Base-by-base conservation (phyloP, 495 filamentous ascomycete species). In the Penicillium cosmopolitanum region DNA sequence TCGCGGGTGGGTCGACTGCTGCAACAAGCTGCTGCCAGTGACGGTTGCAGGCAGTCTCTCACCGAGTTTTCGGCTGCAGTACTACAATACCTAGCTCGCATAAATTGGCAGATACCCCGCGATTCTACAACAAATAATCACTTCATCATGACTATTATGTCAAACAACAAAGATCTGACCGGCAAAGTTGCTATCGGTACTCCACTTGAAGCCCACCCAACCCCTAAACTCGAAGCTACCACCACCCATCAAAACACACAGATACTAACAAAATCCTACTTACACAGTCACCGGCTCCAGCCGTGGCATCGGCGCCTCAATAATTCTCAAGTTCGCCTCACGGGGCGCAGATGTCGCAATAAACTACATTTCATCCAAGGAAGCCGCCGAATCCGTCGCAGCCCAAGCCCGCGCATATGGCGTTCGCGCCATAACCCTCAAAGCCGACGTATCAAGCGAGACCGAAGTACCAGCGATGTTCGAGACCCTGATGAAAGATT, bases 391-490 rank as follows among this genome's bases (percentile, higher is more conserved):
- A 33, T 58, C 75, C 51, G 60, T 83, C 40, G 80, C 81, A 47
- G 50, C 68, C 19, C 66, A 82, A 58, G 79, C 83, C 66, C 75
- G 78, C 58, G 62, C 64, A 42, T 54, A 58, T 8, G 80, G 77
- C 40, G 63, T 71, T 28, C 73, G 77, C 33, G 79, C 79, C 48
- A 68, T 83, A 47, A 76, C 81, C 51, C 52, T 83, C 66, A 68
- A 82, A 70, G 82, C 81, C 51, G 79, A 84, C 57, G 79, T 84
- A 51, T 76, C 76, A 48, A 58, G 81, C 50, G 66, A 77, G 59
- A 47, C 61, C n/a, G 62, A 83, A 61, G 80, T 79, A 38, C 59
- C 57, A 12, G 25, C 66, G 28, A 70, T 84, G 56, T 81, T 84
- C 67, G 68, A 82, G 51, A 59, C 73, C 13, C 69, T 76, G 11